Conservation (phyloP, 345 rosid species). For the Eucalyptus victrix region DNA sequence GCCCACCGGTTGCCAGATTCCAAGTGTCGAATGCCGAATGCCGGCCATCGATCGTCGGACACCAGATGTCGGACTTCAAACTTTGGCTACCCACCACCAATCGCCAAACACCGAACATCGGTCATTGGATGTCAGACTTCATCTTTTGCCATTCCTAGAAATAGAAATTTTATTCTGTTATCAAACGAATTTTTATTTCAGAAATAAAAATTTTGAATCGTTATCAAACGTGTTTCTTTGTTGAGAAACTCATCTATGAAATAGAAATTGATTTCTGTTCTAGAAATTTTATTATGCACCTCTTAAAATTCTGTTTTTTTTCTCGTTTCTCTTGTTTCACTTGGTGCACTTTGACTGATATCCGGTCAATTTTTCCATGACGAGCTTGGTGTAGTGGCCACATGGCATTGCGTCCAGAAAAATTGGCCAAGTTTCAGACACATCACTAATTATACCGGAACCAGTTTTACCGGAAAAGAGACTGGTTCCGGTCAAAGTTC, state of each 20-base stretch:
- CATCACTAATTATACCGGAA: not conserved
- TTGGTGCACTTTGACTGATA: not conserved
- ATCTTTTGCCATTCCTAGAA: too few relatives aligned
- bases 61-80: accelerated
- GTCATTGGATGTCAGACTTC: accelerated
- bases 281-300: too few relatives aligned
- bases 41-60: accelerated
- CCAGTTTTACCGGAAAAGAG: not conserved
- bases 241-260: accelerated
- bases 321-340: not conserved
- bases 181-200: accelerated
- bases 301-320: too few relatives aligned
- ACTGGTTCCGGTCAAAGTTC: not conserved
- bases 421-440: not conserved
- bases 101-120: accelerated
- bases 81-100: too few relatives aligned
- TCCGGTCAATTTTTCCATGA: not conserved
- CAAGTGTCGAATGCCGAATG: accelerated
- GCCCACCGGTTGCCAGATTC: accelerated
- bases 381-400: not conserved
- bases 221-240: too few relatives aligned
- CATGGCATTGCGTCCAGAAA: not conserved
- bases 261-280: accelerated
- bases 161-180: accelerated
- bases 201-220: accelerated